phyloP scores from a whole-genome alignment of 176 grass and related monocot species.

The Themeda triandra region DNA sequence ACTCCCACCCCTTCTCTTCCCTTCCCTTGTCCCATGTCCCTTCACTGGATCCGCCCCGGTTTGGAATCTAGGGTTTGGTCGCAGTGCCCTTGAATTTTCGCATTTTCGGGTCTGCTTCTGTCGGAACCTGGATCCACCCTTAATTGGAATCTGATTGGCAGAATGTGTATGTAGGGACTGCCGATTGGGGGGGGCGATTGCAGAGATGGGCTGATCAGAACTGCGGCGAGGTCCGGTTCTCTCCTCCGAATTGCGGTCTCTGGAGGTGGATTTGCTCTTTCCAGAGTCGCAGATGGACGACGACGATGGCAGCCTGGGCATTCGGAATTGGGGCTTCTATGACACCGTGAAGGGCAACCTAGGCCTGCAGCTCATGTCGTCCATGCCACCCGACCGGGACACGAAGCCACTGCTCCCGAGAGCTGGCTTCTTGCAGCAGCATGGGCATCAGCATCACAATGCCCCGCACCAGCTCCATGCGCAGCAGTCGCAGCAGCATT shows the following conservation, averaged over 20 bases:
- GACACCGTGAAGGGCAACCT: conserved; percentile 66
- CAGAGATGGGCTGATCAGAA: conserved; percentile 26
- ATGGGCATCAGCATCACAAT: conserved; percentile 38
- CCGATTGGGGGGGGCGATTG: not conserved
- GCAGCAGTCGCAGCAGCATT: conserved; percentile 37
- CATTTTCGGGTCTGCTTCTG: not conserved
- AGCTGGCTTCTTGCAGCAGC: conserved; percentile 43
- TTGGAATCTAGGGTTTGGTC: too few relatives aligned
- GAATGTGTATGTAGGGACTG: not conserved
- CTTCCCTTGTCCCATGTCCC: too few relatives aligned
- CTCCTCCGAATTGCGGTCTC: not conserved
- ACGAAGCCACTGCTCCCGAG: conserved; percentile 52
- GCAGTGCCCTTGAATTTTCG: not conserved
- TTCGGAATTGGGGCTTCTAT: conserved; percentile 90
- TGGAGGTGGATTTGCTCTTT: conserved; percentile 27
- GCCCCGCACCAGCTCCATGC: conserved; percentile 12
- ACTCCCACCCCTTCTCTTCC: too few relatives aligned
- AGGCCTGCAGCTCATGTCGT: conserved; percentile 84
- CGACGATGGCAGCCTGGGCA: conserved; percentile 53
- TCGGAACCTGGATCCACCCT: too few relatives aligned
- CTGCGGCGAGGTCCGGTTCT: not conserved
- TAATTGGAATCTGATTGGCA: not conserved
- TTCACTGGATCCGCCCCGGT: too few relatives aligned
- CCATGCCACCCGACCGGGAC: conserved; percentile 48
- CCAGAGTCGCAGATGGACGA: conserved; percentile 52